Conservation (phyloP, 1,284 basidiomycete genomes). For the Ustilago tritici region DNA sequence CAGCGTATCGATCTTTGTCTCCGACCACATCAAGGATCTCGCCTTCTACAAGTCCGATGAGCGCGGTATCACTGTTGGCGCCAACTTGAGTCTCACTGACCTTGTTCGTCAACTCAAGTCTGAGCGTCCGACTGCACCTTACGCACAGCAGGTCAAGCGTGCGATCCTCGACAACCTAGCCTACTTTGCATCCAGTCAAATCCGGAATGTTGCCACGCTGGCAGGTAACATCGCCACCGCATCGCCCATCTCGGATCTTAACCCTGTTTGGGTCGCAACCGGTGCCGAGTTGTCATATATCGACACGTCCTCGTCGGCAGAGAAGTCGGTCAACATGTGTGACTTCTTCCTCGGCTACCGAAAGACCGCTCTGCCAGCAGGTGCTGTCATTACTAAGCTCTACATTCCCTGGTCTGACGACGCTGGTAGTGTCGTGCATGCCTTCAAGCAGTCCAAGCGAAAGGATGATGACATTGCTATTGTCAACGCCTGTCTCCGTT, state of each 20-base stretch:
- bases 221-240: slow-evolving; percentile 70
- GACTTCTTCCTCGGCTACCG: slow-evolving; percentile 70
- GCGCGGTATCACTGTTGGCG: slow-evolving; percentile 61
- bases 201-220: slow-evolving; percentile 69
- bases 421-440: slow-evolving; percentile 57
- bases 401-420: slow-evolving; percentile 50
- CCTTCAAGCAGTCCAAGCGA: slow-evolving; percentile 70
- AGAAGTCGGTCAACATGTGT: slow-evolving; percentile 50
- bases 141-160: slow-evolving; percentile 50
- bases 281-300: slow-evolving; percentile 55
- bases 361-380: slow-evolving; percentile 66
- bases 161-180: slow-evolving; percentile 57
- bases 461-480: slow-evolving; percentile 71
- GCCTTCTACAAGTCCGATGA: slow-evolving; percentile 46
- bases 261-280: slow-evolving; percentile 70
- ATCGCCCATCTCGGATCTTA: slow-evolving; percentile 70
- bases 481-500: slow-evolving; percentile 67
- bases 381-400: slow-evolving; percentile 65
- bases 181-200: slow-evolving; percentile 70
- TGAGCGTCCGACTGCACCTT: slow-evolving; percentile 26
- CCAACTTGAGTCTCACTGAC: slow-evolving; percentile 61
- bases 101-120: slow-evolving; percentile 50
- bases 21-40: slow-evolving; percentile 58
- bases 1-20: slow-evolving; percentile 67
- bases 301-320: slow-evolving; percentile 52